Evolutionary conservation across 106 monocot species (phyloP), one percentile per base, ranked within the genome.

Genomic region (Apostasia ramifera): DNA sequence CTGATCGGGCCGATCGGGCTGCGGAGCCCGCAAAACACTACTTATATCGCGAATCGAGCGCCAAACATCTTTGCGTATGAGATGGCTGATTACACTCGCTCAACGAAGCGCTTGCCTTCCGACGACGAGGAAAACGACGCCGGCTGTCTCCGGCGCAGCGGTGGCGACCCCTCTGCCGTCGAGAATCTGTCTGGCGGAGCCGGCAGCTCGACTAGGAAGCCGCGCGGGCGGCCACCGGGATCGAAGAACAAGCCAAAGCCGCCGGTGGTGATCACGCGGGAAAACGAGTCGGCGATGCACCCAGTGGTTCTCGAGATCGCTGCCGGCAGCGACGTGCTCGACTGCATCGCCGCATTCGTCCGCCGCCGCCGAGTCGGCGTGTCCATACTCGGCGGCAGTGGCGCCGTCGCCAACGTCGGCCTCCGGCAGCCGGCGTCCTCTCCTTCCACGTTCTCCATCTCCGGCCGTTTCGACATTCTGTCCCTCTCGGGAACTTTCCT

Each of bases 391-490:
- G 9, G 37, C 40, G 41, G 41, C 3, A 68, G 43, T 12, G 68
- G 68, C 3, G 51, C 9, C 10, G 68, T 68, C 40, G 4, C 68
- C 3, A 54, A 9, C 53, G 53, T 54, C 41, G 40, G 40, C 39
- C 68, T 68, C 42, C 68, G 88, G 42, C 84, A 81, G 61, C 75
- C 83, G 8, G 42, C 68, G 41, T 57, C 76, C 6, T 47, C 69
- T 9, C 15, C 44, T 48, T 46, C 78, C 12, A 50, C 56, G 43
- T 61, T 84, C 39, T 48, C 65, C 59, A 72, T 86, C 47, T 79
- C 73, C 8, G 86, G 82, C 10, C 82, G 79, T 14, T 86, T 79
- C 72, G 82, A 82, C 53, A 67, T 86, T 49, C 76, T 82, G 40
- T 59, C 78, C 11, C 70, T 86, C n/a, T 79, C 82, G 44, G 82